Evolutionary conservation across 805 yeast species (phyloP).

Genomic region (Yarrowia bubula): DNA sequence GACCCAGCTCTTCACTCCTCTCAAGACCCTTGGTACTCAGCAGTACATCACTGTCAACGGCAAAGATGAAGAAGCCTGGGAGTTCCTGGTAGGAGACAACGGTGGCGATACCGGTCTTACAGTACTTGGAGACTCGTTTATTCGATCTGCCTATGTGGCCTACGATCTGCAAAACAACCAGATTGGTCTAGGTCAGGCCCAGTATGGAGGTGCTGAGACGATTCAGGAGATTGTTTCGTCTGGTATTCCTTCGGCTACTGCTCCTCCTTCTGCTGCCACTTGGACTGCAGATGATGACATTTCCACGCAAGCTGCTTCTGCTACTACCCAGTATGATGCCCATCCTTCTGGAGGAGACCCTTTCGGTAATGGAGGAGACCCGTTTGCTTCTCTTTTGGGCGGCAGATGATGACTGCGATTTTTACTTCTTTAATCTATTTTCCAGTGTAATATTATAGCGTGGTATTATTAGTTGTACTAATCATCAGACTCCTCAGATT

Average conservation of each 20-base stretch:
- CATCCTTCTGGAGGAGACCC: neutral
- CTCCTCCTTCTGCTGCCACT: neutral
- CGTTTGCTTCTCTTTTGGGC: neutral
- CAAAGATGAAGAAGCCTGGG: neutral
- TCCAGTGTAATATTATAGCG: no score
- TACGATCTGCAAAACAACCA: slow-evolving; percentile 55
- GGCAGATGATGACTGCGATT: no score
- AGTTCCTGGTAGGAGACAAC: neutral
- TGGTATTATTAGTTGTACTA: no score
- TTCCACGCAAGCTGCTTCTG: neutral
- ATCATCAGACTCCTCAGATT: no score
- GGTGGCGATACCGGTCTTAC: neutral
- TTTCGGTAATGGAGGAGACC: neutral
- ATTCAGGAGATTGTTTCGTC: slow-evolving; percentile 31
- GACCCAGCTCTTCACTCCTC: neutral
- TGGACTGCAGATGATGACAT: neutral
- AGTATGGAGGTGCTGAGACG: neutral
- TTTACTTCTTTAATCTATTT: no score
- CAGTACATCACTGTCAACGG: slow-evolving; percentile 28
- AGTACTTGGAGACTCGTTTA: slow-evolving; percentile 53
- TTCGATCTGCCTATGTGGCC: slow-evolving; percentile 60
- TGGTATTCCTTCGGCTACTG: slow-evolving; percentile 30
- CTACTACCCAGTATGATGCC: neutral
- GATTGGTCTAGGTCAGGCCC: slow-evolving; percentile 53
- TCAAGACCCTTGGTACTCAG: neutral